Conservation (phyloP, 2,329 filamentous ascomycete genomes). For the Macrophomina tecta region DNA sequence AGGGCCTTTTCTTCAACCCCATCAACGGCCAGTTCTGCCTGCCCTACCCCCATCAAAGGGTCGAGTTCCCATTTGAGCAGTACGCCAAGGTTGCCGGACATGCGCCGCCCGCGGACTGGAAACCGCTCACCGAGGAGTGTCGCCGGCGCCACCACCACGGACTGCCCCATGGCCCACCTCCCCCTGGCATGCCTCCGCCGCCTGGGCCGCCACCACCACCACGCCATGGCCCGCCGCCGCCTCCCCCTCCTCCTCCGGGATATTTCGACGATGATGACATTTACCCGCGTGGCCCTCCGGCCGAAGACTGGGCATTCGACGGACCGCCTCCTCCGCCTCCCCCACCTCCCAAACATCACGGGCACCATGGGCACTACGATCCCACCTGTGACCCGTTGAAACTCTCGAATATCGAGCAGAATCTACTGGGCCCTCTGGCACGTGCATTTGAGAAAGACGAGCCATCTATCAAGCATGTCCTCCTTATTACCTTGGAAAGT, state of each 20-base stretch:
- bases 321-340: background rate
- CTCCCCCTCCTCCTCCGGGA: background rate
- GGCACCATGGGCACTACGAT: slow-evolving; percentile 36
- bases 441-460: slow-evolving; percentile 39
- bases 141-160: slow-evolving; percentile 5
- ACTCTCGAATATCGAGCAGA: slow-evolving; percentile 44
- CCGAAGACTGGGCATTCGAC: background rate
- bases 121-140: slow-evolving; percentile 22
- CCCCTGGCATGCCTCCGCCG: slow-evolving; percentile 4
- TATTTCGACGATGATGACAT: background rate
- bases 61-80: slow-evolving; percentile 21
- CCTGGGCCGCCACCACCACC: background rate
- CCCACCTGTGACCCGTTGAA: slow-evolving; percentile 45
- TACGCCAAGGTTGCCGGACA: background rate
- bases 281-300: background rate
- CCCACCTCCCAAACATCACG: background rate
- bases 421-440: slow-evolving; percentile 40
- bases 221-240: background rate
- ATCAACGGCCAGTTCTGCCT: slow-evolving; percentile 29
- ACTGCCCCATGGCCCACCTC: background rate
- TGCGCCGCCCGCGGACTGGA: slow-evolving; percentile 20
- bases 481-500: slow-evolving; percentile 49
- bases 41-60: slow-evolving; percentile 13
- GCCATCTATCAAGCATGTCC: slow-evolving; percentile 45
- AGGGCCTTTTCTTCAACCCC: slow-evolving; percentile 27